phyloP scores from a whole-genome alignment of 2,329 filamentous ascomycete species.

The Penicillium sp. region DNA sequence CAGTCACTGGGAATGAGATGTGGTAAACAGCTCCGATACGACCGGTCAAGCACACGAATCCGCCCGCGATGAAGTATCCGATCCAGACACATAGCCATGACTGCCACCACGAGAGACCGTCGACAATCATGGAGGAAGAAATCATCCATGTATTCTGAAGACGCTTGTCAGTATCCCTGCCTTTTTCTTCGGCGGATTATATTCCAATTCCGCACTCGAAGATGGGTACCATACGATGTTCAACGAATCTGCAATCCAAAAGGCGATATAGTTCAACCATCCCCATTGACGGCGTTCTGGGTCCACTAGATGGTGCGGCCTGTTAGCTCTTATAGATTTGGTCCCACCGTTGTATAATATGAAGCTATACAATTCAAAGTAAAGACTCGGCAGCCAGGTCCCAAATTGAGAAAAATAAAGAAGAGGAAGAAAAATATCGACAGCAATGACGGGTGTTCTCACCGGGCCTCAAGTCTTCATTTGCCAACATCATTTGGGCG shows the following conservation, averaged over 20 bases:
- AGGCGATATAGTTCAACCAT: constrained; percentile 79
- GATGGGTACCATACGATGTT: constrained; percentile 55
- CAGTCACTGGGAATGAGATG: constrained; percentile 79
- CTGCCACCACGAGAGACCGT: constrained; percentile 84
- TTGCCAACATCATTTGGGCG: constrained; percentile 79
- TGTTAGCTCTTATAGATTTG: constrained; percentile 7
- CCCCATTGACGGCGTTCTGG: constrained; percentile 75
- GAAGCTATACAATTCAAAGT: not conserved
- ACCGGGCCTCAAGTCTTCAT: constrained; percentile 69
- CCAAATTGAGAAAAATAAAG: too few relatives aligned
- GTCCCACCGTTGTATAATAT: not conserved
- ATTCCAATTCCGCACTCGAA: not conserved
- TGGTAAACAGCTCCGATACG: constrained; percentile 83
- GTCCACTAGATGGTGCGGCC: constrained; percentile 54
- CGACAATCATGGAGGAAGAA: constrained; percentile 71
- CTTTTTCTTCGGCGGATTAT: too few relatives aligned
- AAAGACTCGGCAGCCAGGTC: too few relatives aligned
- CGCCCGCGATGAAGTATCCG: constrained; percentile 70
- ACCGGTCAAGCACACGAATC: constrained; percentile 71
- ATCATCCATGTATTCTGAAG: constrained; percentile 85
- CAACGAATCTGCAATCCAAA: constrained; percentile 80
- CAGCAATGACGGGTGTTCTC: constrained; percentile 16
- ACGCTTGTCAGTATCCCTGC: constrained; percentile 1
- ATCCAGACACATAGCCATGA: constrained; percentile 84
- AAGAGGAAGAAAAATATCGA: not conserved